These are phyloP conservation scores for Gracilaria caudata DNA, from an alignment of 23 red algal genomes.

Conservation along the genomic window DNA sequence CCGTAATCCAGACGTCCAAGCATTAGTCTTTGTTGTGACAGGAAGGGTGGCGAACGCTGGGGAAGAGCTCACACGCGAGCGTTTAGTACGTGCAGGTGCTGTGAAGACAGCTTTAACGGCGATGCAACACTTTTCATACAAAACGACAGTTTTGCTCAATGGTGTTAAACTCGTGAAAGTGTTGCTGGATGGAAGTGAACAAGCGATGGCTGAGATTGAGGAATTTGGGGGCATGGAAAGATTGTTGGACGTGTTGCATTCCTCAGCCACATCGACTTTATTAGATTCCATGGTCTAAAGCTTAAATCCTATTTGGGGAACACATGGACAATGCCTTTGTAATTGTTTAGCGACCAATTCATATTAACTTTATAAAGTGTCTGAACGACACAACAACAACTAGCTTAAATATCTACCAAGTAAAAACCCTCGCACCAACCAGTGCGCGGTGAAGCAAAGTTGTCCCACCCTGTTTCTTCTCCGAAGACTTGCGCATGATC, in stretches of 20 bases:
- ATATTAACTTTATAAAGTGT: background rate
- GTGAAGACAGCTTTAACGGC: slow-evolving; percentile 26
- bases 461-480: too few relatives aligned
- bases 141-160: slow-evolving; percentile 10
- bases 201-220: slow-evolving; percentile 12
- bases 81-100: slow-evolving; percentile 3
- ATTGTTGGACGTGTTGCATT: slow-evolving; percentile 53
- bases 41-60: background rate
- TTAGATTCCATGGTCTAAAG: background rate
- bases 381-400: background rate
- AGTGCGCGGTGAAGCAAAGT: too few relatives aligned
- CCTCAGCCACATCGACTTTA: slow-evolving; percentile 2
- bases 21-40: background rate
- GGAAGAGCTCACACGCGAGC: background rate
- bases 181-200: background rate
- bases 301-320: background rate
- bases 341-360: background rate
- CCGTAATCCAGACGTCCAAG: background rate
- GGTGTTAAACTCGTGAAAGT: slow-evolving; percentile 11
- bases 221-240: slow-evolving; percentile 23
- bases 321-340: background rate
- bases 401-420: too few relatives aligned
- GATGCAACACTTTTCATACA: slow-evolving; percentile 29
- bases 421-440: too few relatives aligned
- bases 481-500: too few relatives aligned